Base-by-base conservation (phyloP, 176 grass and related monocot genomes). In the barley (Hordeum vulgare) region DNA sequence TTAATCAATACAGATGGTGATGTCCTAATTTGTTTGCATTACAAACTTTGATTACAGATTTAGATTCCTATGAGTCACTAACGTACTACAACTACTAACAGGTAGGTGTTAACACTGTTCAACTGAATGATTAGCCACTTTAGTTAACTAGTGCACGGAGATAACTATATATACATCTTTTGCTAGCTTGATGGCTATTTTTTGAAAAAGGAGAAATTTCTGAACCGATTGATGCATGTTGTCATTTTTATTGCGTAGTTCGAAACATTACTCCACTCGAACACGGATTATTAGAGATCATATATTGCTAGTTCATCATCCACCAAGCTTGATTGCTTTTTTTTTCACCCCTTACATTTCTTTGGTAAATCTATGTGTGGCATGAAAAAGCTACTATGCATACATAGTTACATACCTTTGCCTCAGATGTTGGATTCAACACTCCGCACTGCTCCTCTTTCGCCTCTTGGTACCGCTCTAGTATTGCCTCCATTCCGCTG, bases 381-480 rank as follows among this genome's bases (percentile, higher is more conserved):
- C 41, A 11, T 8, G 37, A 11, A 71, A 42, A 40, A 68, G 9
- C 9, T 68, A 68, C 20, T 70, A 37, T 11, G 21, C 41, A 26
- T 44, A 26, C 7, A 18, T 68, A 12, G 11, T 45, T 62, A 11
- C 78, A 33, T 87, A 87, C 78, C 77, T 81, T 86, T 45, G 69
- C 69, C 69, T 86, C 85, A 11, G 85, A 65, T 49, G 64, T 2
- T 81, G 85, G 34, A 81, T 86, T 86, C 40, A 87, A 26, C 35
- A 76, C 25, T 49, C 34, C 25, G 35, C 0, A 59, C 14, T 75
- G 10, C 25, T 87, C 85, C 47, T 44, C 78, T 76, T 51, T 66
- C 17, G 26, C 61, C 85, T 86, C 78, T 20, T 86, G 69, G 69
- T 86, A 86, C 15, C 78, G 69, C 53, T 81, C 77, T 57, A 86